Base-by-base conservation (phyloP, 2,329 filamentous ascomycete genomes). In the Calonectria henricotiae region DNA sequence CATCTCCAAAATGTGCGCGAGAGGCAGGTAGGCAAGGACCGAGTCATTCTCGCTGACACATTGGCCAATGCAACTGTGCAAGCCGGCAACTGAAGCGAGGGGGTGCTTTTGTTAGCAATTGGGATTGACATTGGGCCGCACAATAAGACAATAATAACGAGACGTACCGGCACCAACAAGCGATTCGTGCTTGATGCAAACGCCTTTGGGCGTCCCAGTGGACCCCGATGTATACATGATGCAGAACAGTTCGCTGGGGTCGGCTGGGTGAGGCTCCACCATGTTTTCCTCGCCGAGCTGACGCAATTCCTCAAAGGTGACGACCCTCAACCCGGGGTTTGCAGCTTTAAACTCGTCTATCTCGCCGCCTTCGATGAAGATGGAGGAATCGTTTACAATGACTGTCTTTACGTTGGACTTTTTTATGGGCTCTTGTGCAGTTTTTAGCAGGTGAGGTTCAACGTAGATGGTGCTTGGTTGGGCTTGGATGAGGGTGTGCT, bases 1-100 rank as follows among this genome's bases (percentile, higher is more conserved):
- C 82, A 97, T 96, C 82, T 98, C 96, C 76, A 98, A 90, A 78
- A 98, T 98, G 80, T 99, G 96, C 0, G 96, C 95, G 62, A 97
- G 91, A 0, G 96, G 96, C 13, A 99, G 89, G 81, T 98, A 99
- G 12, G 95, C 94, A 32, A 98, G 89, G 30, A 98, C 87, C 39
- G 89, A 88, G 74, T 98, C 96, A 23, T 89, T 89, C 61, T 92
- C 90, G 65, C 91, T 92, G 55, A 98, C 89, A 76, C 92, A 92
- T 65, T 92, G 90, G 5, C 93, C 93, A 46, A 98, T 91, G 71
- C 94, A 91, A 43, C 89, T 88, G 78, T 92, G 89, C 35, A 97
- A 89, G 79, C 96, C 96, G 44, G 95, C 92, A 74, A 98, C 89
- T 85, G 67, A 5, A 13, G 1, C 9, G 9, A 17, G 8, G 15